Evolutionary conservation across 805 yeast species (phyloP).

Genomic region (Wickerhamomyces chambardii): DNA sequence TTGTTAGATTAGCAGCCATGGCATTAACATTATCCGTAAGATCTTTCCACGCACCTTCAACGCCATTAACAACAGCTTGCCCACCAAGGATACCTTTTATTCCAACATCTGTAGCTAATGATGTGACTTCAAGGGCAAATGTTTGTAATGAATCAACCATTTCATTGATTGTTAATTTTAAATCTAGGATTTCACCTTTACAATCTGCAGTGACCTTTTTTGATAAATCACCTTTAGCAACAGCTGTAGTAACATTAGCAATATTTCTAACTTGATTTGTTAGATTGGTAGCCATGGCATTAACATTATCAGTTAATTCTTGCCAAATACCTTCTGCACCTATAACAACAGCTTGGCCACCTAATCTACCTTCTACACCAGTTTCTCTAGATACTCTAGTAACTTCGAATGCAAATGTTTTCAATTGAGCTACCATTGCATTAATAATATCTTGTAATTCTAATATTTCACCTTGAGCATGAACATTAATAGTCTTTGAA

Average conservation of each 20-base stretch:
- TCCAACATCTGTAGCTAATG: conserved; percentile 90
- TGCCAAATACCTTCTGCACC: conserved; percentile 87
- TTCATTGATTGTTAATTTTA: conserved; percentile 79
- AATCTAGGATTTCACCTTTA: conserved; percentile 81
- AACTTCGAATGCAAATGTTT: conserved; percentile 84
- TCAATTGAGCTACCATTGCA: conserved; percentile 81
- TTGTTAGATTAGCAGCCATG: conserved; percentile 86
- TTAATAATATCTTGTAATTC: conserved; percentile 81
- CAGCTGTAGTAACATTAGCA: conserved; percentile 81
- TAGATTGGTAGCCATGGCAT: conserved; percentile 83
- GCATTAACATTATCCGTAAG: conserved; percentile 87
- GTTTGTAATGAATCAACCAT: conserved; percentile 90
- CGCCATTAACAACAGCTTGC: conserved; percentile 85
- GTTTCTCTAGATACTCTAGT: conserved; percentile 84
- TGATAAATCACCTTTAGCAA: conserved; percentile 81
- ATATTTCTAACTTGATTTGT: conserved; percentile 86
- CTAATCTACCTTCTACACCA: conserved; percentile 80
- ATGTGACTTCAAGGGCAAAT: conserved; percentile 81
- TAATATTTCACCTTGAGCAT: conserved; percentile 83
- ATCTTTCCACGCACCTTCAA: conserved; percentile 89
- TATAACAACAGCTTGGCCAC: conserved; percentile 80
- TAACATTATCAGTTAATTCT: conserved; percentile 81
- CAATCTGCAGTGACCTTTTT: conserved; percentile 86
- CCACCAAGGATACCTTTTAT: conserved; percentile 89
- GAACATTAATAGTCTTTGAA: conserved; percentile 75